Base-by-base conservation (phyloP, 2,329 filamentous ascomycete genomes). In the Passalora sequoiae region DNA sequence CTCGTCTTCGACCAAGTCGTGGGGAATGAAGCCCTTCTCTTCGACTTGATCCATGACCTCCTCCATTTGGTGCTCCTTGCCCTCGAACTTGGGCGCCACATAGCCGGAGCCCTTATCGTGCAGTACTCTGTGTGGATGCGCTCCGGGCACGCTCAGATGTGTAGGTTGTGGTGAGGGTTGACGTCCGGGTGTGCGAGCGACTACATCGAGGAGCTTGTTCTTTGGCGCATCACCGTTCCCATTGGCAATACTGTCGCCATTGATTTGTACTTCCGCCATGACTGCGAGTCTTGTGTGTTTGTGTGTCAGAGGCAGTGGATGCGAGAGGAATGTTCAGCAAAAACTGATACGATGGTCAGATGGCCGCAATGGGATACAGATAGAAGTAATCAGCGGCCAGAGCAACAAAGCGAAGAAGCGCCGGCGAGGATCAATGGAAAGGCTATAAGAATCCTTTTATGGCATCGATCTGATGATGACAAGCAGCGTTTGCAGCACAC, bases 81-180 rank as follows among this genome's bases (percentile, higher is more conserved):
- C 92, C 65, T 88, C 83, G 63, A 98, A 98, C 50, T 89, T 88
- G 35, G 91, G 89, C 17, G 92, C 89, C 53, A 94, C 83, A 71
- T 98, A 98, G 61, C 92, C 92, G 27, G 94, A 84, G 21, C 89
- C 92, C 56, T 88, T 84, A 54, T 92, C 92, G 15, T 89, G 86
- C 46, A 97, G 73, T 43, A 91, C 76, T 53, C 67, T 65, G 25
- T 62, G 60, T 27, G 61, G 75, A 70, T 56, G 66, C 49, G 58
- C 68, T 44, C 77, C 73, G 10, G 85, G 83, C 16, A 89, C 75
- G 57, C 78, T 84, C 65, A 95, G 75, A 66, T 95, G 87, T 45
- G 87, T 89, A 19, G 89, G 88, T 63, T 94, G 86, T 17, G 89
- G 88, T 43, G 89, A 95, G 17, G 89, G 86, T 50, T 84, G 78